Base-by-base conservation (phyloP, 2,329 filamentous ascomycete genomes). In the Microdochium trichocladiopsis region DNA sequence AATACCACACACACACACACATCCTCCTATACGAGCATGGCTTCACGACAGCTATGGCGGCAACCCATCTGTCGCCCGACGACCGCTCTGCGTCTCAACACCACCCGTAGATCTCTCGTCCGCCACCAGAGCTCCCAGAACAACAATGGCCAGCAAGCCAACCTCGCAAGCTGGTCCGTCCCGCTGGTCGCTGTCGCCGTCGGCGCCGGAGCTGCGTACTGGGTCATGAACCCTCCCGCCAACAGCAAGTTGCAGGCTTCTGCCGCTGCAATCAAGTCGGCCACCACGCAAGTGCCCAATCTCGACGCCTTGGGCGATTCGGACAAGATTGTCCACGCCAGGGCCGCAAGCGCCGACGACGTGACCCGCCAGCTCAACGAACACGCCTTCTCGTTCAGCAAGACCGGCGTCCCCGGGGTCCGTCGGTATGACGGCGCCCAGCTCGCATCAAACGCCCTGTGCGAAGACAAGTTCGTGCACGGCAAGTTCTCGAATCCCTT, bases 381-480 rank as follows among this genome's bases (percentile, higher is more conserved):
- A 51, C 49, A 59, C 21, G 62, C 62, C n/a, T 53, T 41, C 9
- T 52, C 55, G 6, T 63, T 60, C 52, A 54, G 54, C 12, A 49
- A 49, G 5, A 47, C 47, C 18, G 52, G 54, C 11, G 54, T 51
- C 23, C 52, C 55, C 10, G 58, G 56, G 11, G 53, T 66, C 14
- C 54, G 37, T 24, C 57, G 61, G 41, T 69, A 68, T 49, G 61
- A 67, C 41, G 67, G 63, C 23, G 57, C 61, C 8, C 65, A 68
- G 50, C 52, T 69, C 1, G 61, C 61, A 28, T 66, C 64, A 18
- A 68, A 67, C 55, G 60, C 55, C 51, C 63, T 64, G 2, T 67
- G 63, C 48, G 65, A 69, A 48, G 67, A 69, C 47, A 57, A 60
- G 10, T 64, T 62, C 53, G 50, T 68, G 23, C 66, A 70, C 50